Evolutionary conservation across 345 rosid genomes (phyloP).

Genomic region (Syzygium oleosum): DNA sequence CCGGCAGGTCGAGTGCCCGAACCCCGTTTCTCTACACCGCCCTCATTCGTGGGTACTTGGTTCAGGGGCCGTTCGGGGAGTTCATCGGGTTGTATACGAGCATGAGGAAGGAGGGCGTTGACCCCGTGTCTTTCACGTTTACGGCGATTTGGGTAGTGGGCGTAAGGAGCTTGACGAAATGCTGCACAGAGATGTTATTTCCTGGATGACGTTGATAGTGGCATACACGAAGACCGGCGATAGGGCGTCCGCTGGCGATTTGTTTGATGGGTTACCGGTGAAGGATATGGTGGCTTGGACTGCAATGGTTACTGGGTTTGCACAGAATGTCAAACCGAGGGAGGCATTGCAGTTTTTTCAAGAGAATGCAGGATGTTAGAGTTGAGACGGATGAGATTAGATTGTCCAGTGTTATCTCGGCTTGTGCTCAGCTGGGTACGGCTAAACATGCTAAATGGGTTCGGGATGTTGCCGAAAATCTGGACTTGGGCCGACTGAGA

Average conservation of each 20-base stretch:
- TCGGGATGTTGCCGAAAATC: slow-evolving; percentile 22
- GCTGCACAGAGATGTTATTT: slow-evolving; percentile 48
- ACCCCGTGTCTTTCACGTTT: slow-evolving; percentile 72
- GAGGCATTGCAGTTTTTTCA: slow-evolving; percentile 46
- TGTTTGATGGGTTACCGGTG: slow-evolving; percentile 38
- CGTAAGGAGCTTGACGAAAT: slow-evolving; percentile 69
- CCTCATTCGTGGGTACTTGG: slow-evolving; percentile 51
- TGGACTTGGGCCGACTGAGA: slow-evolving; percentile 20
- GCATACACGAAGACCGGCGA: slow-evolving; percentile 45
- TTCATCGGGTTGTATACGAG: slow-evolving; percentile 27
- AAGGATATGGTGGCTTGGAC: slow-evolving; percentile 77
- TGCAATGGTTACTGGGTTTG: slow-evolving; percentile 63
- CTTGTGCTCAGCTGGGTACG: slow-evolving; percentile 73
- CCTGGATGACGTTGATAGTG: slow-evolving; percentile 58
- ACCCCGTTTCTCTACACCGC: slow-evolving; percentile 76
- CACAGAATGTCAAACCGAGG: slow-evolving; percentile 61
- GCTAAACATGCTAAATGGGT: slow-evolving; percentile 46
- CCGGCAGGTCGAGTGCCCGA: slow-evolving; percentile 38
- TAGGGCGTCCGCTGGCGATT: too few relatives aligned
- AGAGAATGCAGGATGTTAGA: slow-evolving; percentile 51
- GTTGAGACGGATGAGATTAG: slow-evolving; percentile 43
- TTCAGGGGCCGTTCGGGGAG: slow-evolving; percentile 29
- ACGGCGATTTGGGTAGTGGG: slow-evolving; percentile 38
- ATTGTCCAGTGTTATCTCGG: slow-evolving; percentile 56
- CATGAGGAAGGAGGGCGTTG: slow-evolving; percentile 40